Evolutionary conservation across 1,284 basidiomycete genomes (phyloP).

Genomic region (Sanguinoderma infundibulare): DNA sequence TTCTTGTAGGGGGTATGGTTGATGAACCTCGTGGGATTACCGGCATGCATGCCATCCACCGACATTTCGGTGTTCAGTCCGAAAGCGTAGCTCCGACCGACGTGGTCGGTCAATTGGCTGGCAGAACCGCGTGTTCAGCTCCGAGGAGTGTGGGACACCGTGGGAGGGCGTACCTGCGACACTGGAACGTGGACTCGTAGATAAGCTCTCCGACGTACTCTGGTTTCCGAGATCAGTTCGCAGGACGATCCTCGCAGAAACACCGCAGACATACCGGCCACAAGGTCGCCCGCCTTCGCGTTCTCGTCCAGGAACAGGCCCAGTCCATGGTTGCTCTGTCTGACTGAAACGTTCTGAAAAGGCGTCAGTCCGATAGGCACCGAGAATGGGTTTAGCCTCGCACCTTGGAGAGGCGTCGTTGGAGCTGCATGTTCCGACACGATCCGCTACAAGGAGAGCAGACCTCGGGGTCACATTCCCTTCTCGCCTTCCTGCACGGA

Average conservation of each 20-base stretch:
- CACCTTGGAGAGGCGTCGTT: conserved; percentile 47
- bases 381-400: not conserved
- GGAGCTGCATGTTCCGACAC: conserved; percentile 49
- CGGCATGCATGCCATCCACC: conserved; percentile 52
- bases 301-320: conserved; percentile 55
- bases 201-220: conserved; percentile 67
- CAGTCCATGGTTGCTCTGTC: conserved; percentile 46
- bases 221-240: conserved; percentile 23
- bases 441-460: conserved; percentile 42
- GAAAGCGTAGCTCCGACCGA: conserved; percentile 53
- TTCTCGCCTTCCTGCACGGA: conserved; percentile 44
- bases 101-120: conserved; percentile 37
- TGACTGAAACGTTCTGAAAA: conserved; percentile 37
- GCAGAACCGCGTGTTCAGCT: not conserved
- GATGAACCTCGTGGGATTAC: conserved; percentile 60
- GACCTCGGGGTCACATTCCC: conserved; percentile 57
- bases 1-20: conserved; percentile 45
- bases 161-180: conserved; percentile 31
- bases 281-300: conserved; percentile 44
- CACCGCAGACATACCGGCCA: conserved; percentile 45
- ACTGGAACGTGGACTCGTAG: conserved; percentile 40
- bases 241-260: not conserved
- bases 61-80: conserved; percentile 34
- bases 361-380: too few relatives aligned
- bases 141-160: not conserved